These are phyloP conservation scores for Metschnikowia colocasiae DNA, from an alignment of 805 yeast genomes.

Conservation along the genomic window DNA sequence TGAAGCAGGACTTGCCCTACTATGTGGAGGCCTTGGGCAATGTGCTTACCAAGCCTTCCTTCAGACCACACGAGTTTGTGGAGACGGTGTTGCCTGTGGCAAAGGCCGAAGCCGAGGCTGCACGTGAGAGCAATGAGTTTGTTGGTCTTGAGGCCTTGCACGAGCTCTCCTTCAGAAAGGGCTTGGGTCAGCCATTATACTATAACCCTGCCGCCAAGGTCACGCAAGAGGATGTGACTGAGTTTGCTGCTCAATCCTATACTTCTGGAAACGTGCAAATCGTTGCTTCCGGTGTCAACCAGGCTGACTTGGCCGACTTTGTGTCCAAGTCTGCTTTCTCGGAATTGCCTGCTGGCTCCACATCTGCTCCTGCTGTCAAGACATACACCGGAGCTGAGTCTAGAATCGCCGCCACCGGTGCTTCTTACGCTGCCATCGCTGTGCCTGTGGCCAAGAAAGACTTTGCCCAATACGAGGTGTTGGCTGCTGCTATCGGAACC, in stretches of 20 bases:
- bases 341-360: slow-evolving; percentile 58
- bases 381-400: slow-evolving; percentile 59
- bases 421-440: slow-evolving; percentile 74
- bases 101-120: slow-evolving; percentile 54
- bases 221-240: slow-evolving; percentile 61
- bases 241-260: slow-evolving; percentile 65
- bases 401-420: slow-evolving; percentile 62
- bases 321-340: slow-evolving; percentile 63
- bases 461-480: slow-evolving; percentile 63
- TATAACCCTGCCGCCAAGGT: slow-evolving; percentile 60
- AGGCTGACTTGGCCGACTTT: slow-evolving; percentile 64
- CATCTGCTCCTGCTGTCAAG: slow-evolving; percentile 37
- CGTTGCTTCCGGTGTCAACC: slow-evolving; percentile 68
- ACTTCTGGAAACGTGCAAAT: slow-evolving; percentile 68
- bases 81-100: slow-evolving; percentile 85
- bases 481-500: slow-evolving; percentile 64
- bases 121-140: slow-evolving; percentile 48
- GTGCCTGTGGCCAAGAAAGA: slow-evolving; percentile 66
- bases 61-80: slow-evolving; percentile 75
- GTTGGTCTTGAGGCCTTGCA: slow-evolving; percentile 76
- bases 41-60: slow-evolving; percentile 64
- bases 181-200: slow-evolving; percentile 79
- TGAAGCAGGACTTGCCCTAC: slow-evolving; percentile 86
- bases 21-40: slow-evolving; percentile 82
- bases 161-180: slow-evolving; percentile 77